Percentiles rank a stretch among this genome's conserved stretches.
These are phyloP conservation scores for Apophysomyces trapeziformis DNA, from an alignment of 371 early-diverging fungal genomes.

Conservation along the genomic window DNA sequence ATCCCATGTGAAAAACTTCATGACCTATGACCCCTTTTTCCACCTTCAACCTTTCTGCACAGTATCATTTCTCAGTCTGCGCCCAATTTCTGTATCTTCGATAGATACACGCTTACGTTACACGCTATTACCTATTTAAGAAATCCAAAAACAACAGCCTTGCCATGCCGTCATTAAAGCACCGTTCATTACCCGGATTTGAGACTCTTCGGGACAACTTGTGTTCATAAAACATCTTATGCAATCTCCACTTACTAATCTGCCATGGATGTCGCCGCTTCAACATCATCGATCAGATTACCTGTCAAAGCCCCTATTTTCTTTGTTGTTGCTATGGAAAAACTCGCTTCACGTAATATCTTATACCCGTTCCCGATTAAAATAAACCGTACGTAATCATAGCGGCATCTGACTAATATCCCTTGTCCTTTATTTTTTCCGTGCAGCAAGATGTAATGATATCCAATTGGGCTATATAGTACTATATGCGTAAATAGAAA, in stretches of 20 bases:
- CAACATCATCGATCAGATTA: background rate
- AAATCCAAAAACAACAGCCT: background rate
- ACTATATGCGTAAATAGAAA: too few species aligned
- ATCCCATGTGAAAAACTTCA: constrained; percentile 4
- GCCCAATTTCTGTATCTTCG: background rate
- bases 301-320: background rate
- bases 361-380: too few species aligned
- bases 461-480: too few species aligned
- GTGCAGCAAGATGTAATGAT: too few species aligned
- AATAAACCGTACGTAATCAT: too few species aligned
- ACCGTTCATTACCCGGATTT: background rate
- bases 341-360: background rate
- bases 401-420: too few species aligned
- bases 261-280: background rate
- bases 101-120: background rate
- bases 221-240: background rate
- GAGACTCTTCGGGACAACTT: background rate
- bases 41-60: background rate
- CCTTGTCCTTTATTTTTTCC: too few species aligned
- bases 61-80: too few species aligned
- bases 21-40: background rate
- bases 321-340: background rate
- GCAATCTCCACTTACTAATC: constrained; percentile 1
- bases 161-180: background rate
- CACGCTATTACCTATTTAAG: background rate